Evolutionary conservation across 176 grass and related monocot species (phyloP).

Genomic region (Musa beccarii): DNA sequence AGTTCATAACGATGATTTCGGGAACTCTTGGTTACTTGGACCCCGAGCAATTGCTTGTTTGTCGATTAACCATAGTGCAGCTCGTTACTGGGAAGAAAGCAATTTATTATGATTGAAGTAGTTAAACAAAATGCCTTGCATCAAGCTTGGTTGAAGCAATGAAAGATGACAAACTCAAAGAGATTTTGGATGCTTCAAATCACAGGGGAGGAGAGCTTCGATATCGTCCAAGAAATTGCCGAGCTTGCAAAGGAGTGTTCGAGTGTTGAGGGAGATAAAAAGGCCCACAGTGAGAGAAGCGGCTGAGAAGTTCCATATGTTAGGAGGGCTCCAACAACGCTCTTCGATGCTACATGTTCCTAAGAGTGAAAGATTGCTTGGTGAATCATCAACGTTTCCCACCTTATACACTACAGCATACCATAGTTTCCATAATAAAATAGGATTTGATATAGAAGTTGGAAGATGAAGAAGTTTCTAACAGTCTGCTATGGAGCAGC

Average conservation of each 20-base stretch:
- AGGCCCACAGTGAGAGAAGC: conserved; percentile 48
- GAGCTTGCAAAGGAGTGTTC: conserved; percentile 40
- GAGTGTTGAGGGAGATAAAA: conserved; percentile 40
- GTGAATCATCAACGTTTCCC: not conserved
- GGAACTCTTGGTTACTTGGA: no score
- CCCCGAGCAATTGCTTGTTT: no score
- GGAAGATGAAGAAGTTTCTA: no score
- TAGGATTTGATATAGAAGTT: no score
- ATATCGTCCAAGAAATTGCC: conserved; percentile 30
- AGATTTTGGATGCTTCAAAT: conserved; percentile 41
- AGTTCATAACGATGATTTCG: no score
- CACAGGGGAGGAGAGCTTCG: conserved; percentile 21
- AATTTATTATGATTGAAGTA: conserved; percentile 12
- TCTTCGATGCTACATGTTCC: conserved; percentile 8
- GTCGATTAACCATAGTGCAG: conserved; percentile 17
- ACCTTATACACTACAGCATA: no score
- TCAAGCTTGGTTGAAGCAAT: conserved; percentile 35
- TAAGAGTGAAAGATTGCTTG: conserved; percentile 43
- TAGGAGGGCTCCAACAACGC: conserved; percentile 31
- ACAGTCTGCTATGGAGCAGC: no score
- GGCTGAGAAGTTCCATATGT: conserved; percentile 32
- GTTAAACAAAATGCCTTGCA: conserved; percentile 40
- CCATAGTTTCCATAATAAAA: no score
- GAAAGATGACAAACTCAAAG: conserved; percentile 18
- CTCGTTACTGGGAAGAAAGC: no score